Percentiles rank a stretch among this genome's conserved stretches.
Conservation (phyloP, 2,329 filamentous ascomycete species). For the Cordyceps militaris region DNA sequence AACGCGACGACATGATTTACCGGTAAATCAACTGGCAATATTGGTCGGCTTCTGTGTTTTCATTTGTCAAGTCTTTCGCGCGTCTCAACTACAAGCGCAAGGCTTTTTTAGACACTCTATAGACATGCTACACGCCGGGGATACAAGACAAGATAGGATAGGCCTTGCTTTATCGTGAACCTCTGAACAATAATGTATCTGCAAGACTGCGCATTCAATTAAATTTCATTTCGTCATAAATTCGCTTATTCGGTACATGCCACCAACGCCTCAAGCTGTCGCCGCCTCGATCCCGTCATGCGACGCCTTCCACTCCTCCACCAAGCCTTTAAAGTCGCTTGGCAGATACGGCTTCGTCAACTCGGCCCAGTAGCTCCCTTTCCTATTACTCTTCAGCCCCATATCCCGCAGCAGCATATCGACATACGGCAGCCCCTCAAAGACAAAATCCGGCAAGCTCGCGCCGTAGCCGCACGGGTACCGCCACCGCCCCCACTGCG, state of each 20-base stretch:
- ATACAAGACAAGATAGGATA: neutral
- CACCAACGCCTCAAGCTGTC: neutral
- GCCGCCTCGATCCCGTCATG: neutral
- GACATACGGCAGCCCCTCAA: constrained; percentile 51
- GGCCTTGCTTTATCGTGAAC: neutral
- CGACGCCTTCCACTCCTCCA: constrained; percentile 23
- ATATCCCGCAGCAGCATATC: constrained; percentile 20
- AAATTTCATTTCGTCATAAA: too few species aligned
- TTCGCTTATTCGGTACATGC: neutral
- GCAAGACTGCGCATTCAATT: too few species aligned
- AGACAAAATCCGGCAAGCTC: constrained; percentile 48
- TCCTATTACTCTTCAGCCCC: constrained; percentile 15
- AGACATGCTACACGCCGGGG: neutral
- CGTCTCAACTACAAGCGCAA: neutral
- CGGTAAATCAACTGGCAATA: neutral
- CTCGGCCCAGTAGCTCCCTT: constrained; percentile 14
- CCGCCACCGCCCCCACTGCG: constrained; percentile 41
- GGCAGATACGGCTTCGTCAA: constrained; percentile 15
- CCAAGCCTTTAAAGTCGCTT: constrained; percentile 20
- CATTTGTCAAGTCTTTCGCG: neutral
- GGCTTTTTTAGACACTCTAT: neutral
- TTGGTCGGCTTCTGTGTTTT: neutral
- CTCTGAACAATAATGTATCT: too few species aligned
- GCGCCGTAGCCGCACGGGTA: constrained; percentile 38
- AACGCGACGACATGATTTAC: neutral